phyloP scores from a whole-genome alignment of 768 basidiomycete genomes.

The Rhodotorula babjevae region DNA sequence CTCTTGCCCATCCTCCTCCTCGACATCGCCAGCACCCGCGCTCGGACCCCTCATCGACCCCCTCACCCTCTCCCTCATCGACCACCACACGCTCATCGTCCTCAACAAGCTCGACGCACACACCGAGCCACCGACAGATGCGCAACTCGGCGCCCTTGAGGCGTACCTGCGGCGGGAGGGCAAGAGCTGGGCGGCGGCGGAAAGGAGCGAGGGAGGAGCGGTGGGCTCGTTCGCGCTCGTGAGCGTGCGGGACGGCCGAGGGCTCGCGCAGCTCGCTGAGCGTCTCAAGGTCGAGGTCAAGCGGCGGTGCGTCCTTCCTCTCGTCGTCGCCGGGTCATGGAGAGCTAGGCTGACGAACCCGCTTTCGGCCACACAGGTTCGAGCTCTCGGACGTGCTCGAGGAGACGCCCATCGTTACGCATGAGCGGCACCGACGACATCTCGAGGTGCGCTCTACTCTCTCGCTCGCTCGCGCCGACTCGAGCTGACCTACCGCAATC shows the following conservation, averaged over 20 bases:
- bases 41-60: constrained; percentile 20
- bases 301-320: constrained; percentile 5
- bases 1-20: background rate
- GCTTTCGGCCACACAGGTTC: constrained; percentile 27
- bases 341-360: background rate
- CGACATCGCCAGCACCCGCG: background rate
- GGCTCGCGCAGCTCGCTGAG: constrained; percentile 13
- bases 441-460: constrained; percentile 52
- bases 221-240: constrained; percentile 8
- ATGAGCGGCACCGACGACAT: constrained; percentile 71
- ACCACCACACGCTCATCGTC: constrained; percentile 61
- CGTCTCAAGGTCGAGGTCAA: constrained; percentile 16
- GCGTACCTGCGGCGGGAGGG: background rate
- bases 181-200: constrained; percentile 4
- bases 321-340: background rate
- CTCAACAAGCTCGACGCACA: constrained; percentile 68
- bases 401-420: constrained; percentile 64
- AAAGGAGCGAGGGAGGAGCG: background rate
- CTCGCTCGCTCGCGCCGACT: too few species aligned
- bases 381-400: constrained; percentile 44
- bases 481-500: background rate
- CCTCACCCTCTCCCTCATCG: constrained; percentile 54
- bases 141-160: constrained; percentile 4
- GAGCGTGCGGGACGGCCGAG: constrained; percentile 21
- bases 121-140: background rate